A percentile compares a stretch with the other conserved stretches of the same genome.
Evolutionary conservation across 441 rosid genomes (phyloP).

Genomic region (Euphorbia corollata): DNA sequence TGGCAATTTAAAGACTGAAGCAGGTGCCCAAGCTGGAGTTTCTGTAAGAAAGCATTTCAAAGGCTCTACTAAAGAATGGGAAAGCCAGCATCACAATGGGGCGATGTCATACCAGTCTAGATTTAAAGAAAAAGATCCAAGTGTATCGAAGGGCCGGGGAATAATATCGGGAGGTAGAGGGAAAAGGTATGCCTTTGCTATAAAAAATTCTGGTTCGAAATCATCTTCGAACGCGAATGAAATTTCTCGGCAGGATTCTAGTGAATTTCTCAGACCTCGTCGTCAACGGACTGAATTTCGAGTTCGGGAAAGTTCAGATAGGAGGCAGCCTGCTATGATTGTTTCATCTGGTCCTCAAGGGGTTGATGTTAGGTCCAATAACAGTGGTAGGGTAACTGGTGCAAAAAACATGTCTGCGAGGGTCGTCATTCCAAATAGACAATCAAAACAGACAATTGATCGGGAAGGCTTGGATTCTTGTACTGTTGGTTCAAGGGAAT

Average conservation of each 20-base stretch:
- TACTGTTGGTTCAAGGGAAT: slow-evolving; percentile 30
- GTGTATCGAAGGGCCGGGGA: slow-evolving; percentile 35
- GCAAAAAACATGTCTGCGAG: slow-evolving; percentile 44
- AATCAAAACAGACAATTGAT: slow-evolving; percentile 40
- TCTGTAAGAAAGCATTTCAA: slow-evolving; percentile 30
- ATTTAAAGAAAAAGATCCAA: slow-evolving; percentile 32
- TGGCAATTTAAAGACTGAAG: slow-evolving; percentile 26
- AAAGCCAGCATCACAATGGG: slow-evolving; percentile 34
- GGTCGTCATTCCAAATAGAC: slow-evolving; percentile 45
- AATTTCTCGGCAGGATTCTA: slow-evolving; percentile 42
- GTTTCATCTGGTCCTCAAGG: slow-evolving; percentile 34
- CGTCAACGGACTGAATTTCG: slow-evolving; percentile 68
- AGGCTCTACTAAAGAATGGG: slow-evolving; percentile 36
- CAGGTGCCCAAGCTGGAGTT: slow-evolving; percentile 31
- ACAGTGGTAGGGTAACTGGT: slow-evolving; percentile 37
- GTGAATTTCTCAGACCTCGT: slow-evolving; percentile 53
- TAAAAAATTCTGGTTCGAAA: slow-evolving; percentile 44
- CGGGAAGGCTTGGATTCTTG: slow-evolving; percentile 39
- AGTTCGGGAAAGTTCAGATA: slow-evolving; percentile 51
- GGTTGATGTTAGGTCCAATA: slow-evolving; percentile 44
- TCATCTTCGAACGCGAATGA: slow-evolving; percentile 45
- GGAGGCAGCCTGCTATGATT: slow-evolving; percentile 27
- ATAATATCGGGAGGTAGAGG: slow-evolving; percentile 39
- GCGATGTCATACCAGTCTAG: slow-evolving; percentile 23
- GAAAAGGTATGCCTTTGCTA: slow-evolving; percentile 37